These are phyloP conservation scores for Scedosporium boydii DNA, from an alignment of 2,329 filamentous ascomycete genomes.

Conservation along the genomic window DNA sequence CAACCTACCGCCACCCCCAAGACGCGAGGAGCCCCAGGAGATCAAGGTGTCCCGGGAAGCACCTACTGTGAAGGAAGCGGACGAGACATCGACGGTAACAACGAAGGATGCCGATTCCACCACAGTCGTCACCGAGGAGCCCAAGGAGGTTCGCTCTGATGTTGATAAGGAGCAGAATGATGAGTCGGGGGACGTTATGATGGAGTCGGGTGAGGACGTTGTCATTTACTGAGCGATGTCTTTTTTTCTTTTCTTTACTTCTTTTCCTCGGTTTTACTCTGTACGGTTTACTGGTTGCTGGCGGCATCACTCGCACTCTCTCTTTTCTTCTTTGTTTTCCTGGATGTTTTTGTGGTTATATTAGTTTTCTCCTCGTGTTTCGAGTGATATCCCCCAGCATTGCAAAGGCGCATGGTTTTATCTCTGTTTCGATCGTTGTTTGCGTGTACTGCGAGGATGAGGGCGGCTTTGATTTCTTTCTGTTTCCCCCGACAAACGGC, in stretches of 20 bases:
- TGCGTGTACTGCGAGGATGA: neutral
- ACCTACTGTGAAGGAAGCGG: neutral
- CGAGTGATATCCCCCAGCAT: neutral
- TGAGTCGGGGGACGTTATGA: constrained; percentile 65
- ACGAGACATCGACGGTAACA: constrained; percentile 1
- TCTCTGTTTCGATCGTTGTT: neutral
- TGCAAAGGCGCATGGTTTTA: neutral
- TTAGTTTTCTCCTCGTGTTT: neutral
- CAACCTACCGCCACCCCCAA: constrained; percentile 10
- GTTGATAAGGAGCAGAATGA: constrained; percentile 46
- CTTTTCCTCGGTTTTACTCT: neutral
- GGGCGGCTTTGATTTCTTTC: neutral
- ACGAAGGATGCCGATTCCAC: constrained; percentile 5
- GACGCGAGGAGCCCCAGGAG: neutral
- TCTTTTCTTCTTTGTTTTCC: neutral
- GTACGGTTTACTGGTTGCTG: neutral
- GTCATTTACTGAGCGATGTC: constrained; percentile 64
- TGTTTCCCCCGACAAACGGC: neutral
- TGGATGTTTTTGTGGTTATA: neutral
- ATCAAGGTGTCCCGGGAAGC: neutral
- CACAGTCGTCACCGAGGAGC: constrained; percentile 9
- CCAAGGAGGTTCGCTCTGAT: constrained; percentile 2
- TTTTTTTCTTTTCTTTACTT: neutral
- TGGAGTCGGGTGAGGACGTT: constrained; percentile 80
- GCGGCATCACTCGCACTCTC: too few species aligned